Evolutionary conservation across 1,139 yeast genomes (phyloP), one percentile per base, ranked within the genome.

Genomic region (Suhomyces wounanorum): DNA sequence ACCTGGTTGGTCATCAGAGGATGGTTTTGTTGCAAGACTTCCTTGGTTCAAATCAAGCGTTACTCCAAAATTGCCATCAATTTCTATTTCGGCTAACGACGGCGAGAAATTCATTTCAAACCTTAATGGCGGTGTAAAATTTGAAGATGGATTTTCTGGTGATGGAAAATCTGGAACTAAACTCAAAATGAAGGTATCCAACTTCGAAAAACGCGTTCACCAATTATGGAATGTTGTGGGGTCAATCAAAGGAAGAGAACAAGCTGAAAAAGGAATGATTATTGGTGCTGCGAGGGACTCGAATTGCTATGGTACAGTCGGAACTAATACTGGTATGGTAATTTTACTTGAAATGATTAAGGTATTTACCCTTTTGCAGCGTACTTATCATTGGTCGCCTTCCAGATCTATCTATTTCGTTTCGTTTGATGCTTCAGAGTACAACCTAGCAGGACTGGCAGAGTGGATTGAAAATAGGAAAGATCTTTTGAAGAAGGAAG

Each of bases 251-350:
- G 98, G 98, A 1, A 71, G 84, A 44, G 98, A 94, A 63, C 96
- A 90, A 66, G 72, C 77, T 17, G 89, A 83, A 31, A 81, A 84
- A 57, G 90, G 90, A 0, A 70, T 94, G 8, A 76, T 92, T 8
- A 81, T 94, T 52, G 97, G 97, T 1, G 91, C 97, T 0, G 82
- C 88, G 6, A 77, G 97, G 56, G 97, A 92, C 62, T 75, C 96
- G 0, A 69, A 83, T 31, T 85, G 96, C 58, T 82, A 75, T 58
- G 98, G 97, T 10, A 85, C 96, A 0, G 71, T 83, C 2, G 78
- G 82, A 33, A 84, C 94, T 18, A 83, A 83, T 59, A 83, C 96
- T 1, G 96, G 97, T 0, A 85, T 95, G 0, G 83, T 87, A 0
- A 75, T 87, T 1, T 65, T 94, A 52, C 69, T 92, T 14, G 95